A percentile compares a stretch with the other conserved stretches of the same genome.
phyloP scores from a whole-genome alignment of 2,329 filamentous ascomycete genomes.

The Tolypocladium endophyticum region DNA sequence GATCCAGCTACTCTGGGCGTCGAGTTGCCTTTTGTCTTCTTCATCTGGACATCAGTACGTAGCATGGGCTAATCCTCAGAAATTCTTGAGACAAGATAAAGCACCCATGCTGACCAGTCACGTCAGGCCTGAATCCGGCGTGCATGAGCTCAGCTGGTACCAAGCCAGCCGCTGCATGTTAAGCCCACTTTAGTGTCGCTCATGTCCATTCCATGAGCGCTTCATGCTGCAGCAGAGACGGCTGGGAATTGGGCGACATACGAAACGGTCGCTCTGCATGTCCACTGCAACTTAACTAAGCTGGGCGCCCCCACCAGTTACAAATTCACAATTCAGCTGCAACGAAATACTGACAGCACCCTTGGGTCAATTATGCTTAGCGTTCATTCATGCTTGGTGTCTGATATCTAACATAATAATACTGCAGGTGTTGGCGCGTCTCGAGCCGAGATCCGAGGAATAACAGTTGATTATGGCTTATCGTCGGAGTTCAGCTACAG shows the following conservation, averaged over 20 bases:
- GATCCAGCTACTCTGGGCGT: neutral
- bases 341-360: neutral
- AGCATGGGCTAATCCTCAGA: neutral
- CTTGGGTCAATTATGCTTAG: neutral
- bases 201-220: neutral
- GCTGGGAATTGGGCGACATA: neutral
- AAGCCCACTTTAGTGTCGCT: neutral
- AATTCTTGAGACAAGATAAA: neutral
- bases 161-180: neutral
- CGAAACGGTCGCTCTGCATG: neutral
- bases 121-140: neutral
- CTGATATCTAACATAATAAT: neutral
- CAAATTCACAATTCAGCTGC: neutral
- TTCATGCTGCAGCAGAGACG: neutral
- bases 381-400: neutral
- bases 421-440: neutral
- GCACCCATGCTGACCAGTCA: neutral
- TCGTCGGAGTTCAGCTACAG: conserved; percentile 4
- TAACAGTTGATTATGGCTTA: no score
- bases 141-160: neutral
- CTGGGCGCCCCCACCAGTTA: neutral
- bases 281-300: neutral
- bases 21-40: no score
- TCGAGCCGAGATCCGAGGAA: neutral
- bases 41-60: neutral